Evolutionary conservation across 2,329 filamentous ascomycete genomes (phyloP).

Genomic region (Neopestalotiopsis clavispora): DNA sequence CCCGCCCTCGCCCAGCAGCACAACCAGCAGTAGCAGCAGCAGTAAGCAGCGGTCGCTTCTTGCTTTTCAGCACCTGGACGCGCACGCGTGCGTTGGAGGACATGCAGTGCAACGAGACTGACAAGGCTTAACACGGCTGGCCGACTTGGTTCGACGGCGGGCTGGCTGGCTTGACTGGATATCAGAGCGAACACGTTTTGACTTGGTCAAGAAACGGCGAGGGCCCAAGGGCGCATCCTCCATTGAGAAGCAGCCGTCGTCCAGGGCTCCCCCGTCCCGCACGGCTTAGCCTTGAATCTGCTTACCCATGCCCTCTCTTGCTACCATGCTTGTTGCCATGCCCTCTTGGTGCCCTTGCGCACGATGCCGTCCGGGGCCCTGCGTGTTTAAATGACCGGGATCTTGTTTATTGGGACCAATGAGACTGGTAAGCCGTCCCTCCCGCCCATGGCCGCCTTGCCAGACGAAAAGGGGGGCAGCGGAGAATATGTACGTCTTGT

Average conservation of each 20-base stretch:
- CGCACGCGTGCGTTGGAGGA: neutral
- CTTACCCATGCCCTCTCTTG: constrained; percentile 20
- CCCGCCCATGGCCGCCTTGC: constrained; percentile 21
- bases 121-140: neutral
- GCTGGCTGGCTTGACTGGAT: neutral
- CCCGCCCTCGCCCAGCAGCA: neutral
- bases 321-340: constrained; percentile 20
- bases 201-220: neutral
- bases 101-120: neutral
- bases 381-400: constrained; percentile 25
- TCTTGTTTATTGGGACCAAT: constrained; percentile 31
- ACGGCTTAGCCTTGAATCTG: constrained; percentile 21
- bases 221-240: neutral
- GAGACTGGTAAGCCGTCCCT: constrained; percentile 23
- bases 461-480: constrained; percentile 28
- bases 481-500: constrained; percentile 8
- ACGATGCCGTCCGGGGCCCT: constrained; percentile 32
- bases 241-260: constrained; percentile 15
- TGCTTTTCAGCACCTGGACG: neutral
- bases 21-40: no score
- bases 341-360: constrained; percentile 25
- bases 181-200: constrained; percentile 1
- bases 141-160: neutral
- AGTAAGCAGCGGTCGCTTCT: neutral
- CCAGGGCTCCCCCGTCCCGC: constrained; percentile 2